Evolutionary conservation across 1,139 yeast genomes (phyloP).

Genomic region (Sugiyamaella grinbergsii): DNA sequence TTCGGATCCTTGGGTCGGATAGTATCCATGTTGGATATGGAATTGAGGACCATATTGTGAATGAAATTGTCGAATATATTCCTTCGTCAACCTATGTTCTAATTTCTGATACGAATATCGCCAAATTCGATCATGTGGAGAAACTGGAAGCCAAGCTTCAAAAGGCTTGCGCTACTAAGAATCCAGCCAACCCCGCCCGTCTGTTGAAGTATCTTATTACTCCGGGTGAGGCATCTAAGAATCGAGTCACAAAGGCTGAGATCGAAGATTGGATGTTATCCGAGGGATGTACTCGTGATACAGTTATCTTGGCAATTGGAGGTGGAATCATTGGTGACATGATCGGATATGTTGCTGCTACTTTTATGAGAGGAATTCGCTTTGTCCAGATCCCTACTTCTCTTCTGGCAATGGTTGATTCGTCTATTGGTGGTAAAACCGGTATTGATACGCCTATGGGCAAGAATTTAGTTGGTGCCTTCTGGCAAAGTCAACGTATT

Average conservation of each 20-base stretch:
- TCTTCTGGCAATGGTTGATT: conserved; percentile 94
- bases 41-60: conserved; percentile 73
- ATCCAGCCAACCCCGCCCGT: conserved; percentile 51
- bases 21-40: conserved; percentile 90
- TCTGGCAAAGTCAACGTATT: conserved; percentile 93
- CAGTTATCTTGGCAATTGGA: conserved; percentile 92
- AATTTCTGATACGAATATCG: conserved; percentile 83
- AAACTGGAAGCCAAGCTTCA: conserved; percentile 45
- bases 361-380: conserved; percentile 98
- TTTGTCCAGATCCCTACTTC: conserved; percentile 95
- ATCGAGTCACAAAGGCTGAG: conserved; percentile 83
- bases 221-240: conserved; percentile 94
- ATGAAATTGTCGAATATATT: conserved; percentile 61
- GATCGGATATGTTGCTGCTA: conserved; percentile 98
- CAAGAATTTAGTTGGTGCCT: conserved; percentile 94
- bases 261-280: conserved; percentile 86
- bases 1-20: conserved; percentile 68
- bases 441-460: conserved; percentile 98
- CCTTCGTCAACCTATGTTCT: conserved; percentile 90
- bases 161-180: conserved; percentile 39
- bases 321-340: conserved; percentile 99
- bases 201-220: conserved; percentile 72
- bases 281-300: conserved; percentile 95
- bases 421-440: conserved; percentile 97
- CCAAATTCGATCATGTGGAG: conserved; percentile 61